A percentile compares a stretch with the other conserved stretches of the same genome.
Conservation (phyloP, 176 grass and related monocot genomes). For the Carex scoparia region DNA sequence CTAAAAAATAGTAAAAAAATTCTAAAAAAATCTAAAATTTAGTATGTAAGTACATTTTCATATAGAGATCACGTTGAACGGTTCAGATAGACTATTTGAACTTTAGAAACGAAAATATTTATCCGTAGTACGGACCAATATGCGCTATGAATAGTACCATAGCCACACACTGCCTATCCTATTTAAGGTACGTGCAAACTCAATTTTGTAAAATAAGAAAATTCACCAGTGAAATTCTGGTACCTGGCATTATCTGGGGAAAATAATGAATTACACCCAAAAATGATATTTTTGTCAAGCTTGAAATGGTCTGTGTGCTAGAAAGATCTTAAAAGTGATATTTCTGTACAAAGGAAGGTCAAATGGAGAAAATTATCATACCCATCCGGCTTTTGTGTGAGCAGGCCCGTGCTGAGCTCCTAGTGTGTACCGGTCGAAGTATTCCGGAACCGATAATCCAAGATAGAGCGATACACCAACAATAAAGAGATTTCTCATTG, state of each 20-base stretch:
- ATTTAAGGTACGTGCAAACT: background rate
- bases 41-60: too few relatives aligned
- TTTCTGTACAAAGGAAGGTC: background rate
- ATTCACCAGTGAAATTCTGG: background rate
- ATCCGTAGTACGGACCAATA: too few relatives aligned
- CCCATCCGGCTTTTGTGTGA: constrained; percentile 93
- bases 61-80: too few relatives aligned
- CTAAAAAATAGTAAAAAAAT: too few relatives aligned
- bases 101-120: too few relatives aligned
- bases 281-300: too few relatives aligned
- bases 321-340: background rate
- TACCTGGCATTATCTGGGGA: background rate
- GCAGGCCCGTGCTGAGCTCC: constrained; percentile 56
- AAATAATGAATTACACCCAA: too few relatives aligned
- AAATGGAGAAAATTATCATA: constrained; percentile 23
- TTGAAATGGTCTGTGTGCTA: too few relatives aligned
- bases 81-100: too few relatives aligned
- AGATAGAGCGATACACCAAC: constrained; percentile 84
- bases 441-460: constrained; percentile 86
- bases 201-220: background rate
- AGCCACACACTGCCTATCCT: background rate
- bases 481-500: constrained; percentile 92
- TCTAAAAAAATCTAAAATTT: too few relatives aligned
- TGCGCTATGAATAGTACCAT: too few relatives aligned
- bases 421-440: constrained; percentile 65